Conservation (phyloP, 2,329 filamentous ascomycete species). For the Penicillium hesseltinei region DNA sequence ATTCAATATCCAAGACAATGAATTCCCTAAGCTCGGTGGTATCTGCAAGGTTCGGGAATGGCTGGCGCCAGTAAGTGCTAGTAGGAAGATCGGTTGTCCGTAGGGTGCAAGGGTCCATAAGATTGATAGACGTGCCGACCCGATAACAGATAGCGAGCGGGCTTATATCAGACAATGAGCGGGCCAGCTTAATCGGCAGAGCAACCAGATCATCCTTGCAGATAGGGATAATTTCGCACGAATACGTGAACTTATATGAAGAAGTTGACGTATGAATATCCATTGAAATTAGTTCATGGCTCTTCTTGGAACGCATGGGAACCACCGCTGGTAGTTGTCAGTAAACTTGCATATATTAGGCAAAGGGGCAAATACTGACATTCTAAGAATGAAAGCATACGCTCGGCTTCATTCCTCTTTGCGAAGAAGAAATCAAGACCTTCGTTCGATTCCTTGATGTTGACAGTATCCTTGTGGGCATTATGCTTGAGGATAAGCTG, state of each 20-base stretch:
- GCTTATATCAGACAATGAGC: slow-evolving; percentile 80
- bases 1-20: slow-evolving; percentile 91
- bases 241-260: too few relatives aligned
- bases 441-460: slow-evolving; percentile 95
- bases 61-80: slow-evolving; percentile 83
- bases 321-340: not conserved
- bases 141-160: slow-evolving; percentile 83
- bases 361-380: not conserved
- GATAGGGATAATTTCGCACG: slow-evolving; percentile 67
- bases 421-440: slow-evolving; percentile 92
- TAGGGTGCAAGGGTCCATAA: slow-evolving; percentile 86
- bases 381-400: not conserved
- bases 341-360: not conserved
- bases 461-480: slow-evolving; percentile 89
- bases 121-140: slow-evolving; percentile 83
- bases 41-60: slow-evolving; percentile 81
- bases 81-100: slow-evolving; percentile 84
- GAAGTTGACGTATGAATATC: slow-evolving; percentile 67
- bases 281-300: slow-evolving; percentile 74
- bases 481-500: slow-evolving; percentile 94
- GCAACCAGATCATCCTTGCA: slow-evolving; percentile 98
- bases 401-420: not conserved
- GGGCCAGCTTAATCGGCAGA: slow-evolving; percentile 83
- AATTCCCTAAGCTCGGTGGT: slow-evolving; percentile 86
- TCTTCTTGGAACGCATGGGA: too few relatives aligned